Conservation (phyloP, 139 green algal genomes). For the Bryopsis sp. region DNA sequence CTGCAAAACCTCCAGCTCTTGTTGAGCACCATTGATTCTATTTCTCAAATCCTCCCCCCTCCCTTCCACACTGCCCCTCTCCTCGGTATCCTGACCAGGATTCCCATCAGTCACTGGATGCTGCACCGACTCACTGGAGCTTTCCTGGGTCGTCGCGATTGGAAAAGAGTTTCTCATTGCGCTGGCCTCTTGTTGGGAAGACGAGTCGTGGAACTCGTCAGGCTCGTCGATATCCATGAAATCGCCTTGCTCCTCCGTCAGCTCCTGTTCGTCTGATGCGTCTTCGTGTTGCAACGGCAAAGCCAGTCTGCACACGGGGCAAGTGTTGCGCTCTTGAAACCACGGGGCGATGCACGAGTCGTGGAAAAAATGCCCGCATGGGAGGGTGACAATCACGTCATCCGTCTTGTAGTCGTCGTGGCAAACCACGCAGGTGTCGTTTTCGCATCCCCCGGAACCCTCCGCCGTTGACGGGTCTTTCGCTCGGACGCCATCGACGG, state of each 20-base stretch:
- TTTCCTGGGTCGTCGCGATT: not conserved
- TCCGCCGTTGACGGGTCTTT: not conserved
- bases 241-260: too few relatives aligned
- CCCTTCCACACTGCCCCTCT: not conserved
- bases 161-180: slow-evolving; percentile 11
- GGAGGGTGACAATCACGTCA: not conserved
- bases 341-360: slow-evolving; percentile 7
- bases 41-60: not conserved
- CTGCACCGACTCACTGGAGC: slow-evolving; percentile 1
- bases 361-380: slow-evolving; percentile 16
- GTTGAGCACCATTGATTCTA: slow-evolving; percentile 5
- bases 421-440: slow-evolving; percentile 5
- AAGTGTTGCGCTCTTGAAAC: slow-evolving; percentile 17
- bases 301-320: slow-evolving; percentile 8
- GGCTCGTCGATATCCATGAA: too few relatives aligned
- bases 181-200: not conserved
- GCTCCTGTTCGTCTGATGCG: not conserved
- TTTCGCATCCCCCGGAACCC: not conserved
- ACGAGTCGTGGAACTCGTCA: not conserved
- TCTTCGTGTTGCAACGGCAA: not conserved
- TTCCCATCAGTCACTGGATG: not conserved
- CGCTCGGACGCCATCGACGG: too few relatives aligned
- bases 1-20: not conserved
- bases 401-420: not conserved
- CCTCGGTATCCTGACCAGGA: not conserved